phyloP scores from a whole-genome alignment of 768 basidiomycete species.

The Tricholoma matsutake region DNA sequence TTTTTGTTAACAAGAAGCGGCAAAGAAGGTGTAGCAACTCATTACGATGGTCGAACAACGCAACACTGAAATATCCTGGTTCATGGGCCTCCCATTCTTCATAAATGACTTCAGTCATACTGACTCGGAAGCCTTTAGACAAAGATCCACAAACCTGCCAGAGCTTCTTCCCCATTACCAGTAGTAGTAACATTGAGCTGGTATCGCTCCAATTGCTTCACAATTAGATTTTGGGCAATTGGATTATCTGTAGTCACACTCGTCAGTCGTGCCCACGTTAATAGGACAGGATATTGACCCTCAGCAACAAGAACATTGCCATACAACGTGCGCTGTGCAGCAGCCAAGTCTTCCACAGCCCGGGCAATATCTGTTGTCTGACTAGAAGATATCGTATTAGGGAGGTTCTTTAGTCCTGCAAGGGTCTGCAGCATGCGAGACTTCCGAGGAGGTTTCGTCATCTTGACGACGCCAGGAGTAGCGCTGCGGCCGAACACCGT shows the following conservation, averaged over 20 bases:
- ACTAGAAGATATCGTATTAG: conserved; percentile 39
- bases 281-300: conserved; percentile 35
- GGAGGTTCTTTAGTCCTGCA: conserved; percentile 55
- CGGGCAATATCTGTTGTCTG: conserved; percentile 36
- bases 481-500: conserved; percentile 47
- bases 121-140: neutral
- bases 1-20: neutral
- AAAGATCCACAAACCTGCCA: conserved; percentile 37
- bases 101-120: neutral
- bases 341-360: conserved; percentile 44
- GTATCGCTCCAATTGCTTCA: conserved; percentile 64
- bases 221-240: conserved; percentile 62
- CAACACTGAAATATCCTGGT: conserved; percentile 66
- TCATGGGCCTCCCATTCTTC: conserved; percentile 67
- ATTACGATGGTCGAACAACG: conserved; percentile 75
- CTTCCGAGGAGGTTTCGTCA: conserved; percentile 70
- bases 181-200: conserved; percentile 61
- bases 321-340: conserved; percentile 52
- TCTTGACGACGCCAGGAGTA: conserved; percentile 55
- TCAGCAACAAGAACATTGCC: conserved; percentile 73
- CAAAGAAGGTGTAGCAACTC: conserved; percentile 1
- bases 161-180: conserved; percentile 65
- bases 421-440: conserved; percentile 57
- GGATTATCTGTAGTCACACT: conserved; percentile 51
- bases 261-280: neutral